Evolutionary conservation across 371 early-diverging fungal genomes (phyloP).

Genomic region (Mucor saturninus): DNA sequence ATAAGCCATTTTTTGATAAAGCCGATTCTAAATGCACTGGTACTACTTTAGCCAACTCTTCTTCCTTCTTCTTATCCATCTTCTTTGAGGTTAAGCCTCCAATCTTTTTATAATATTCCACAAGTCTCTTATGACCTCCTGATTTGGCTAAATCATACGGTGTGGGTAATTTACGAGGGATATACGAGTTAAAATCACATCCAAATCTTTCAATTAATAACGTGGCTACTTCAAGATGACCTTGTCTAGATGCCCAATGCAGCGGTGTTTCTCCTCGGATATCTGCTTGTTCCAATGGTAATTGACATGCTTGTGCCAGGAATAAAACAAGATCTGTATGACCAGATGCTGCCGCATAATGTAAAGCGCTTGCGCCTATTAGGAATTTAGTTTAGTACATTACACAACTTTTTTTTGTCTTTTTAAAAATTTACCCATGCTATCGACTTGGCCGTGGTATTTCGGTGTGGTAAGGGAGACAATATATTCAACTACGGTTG

Average conservation of each 20-base stretch:
- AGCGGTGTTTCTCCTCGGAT: slow-evolving; percentile 42
- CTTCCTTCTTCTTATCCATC: slow-evolving; percentile 50
- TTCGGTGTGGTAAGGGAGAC: slow-evolving; percentile 33
- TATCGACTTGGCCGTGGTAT: slow-evolving; percentile 34
- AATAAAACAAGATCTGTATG: slow-evolving; percentile 47
- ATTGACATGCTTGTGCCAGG: slow-evolving; percentile 38
- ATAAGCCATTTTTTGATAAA: slow-evolving; percentile 46
- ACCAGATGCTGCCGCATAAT: slow-evolving; percentile 53
- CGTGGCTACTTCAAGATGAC: slow-evolving; percentile 45
- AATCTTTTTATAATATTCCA: slow-evolving; percentile 51
- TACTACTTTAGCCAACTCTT: slow-evolving; percentile 33
- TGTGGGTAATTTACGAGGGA: slow-evolving; percentile 45
- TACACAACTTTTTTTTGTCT: slow-evolving; percentile 1
- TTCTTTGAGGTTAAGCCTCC: slow-evolving; percentile 49
- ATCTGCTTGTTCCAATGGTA: slow-evolving; percentile 39
- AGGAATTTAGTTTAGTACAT: not conserved
- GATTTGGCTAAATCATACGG: slow-evolving; percentile 50
- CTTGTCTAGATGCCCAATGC: slow-evolving; percentile 51
- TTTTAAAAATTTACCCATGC: slow-evolving; percentile 30
- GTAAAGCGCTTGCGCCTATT: slow-evolving; percentile 47
- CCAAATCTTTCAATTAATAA: slow-evolving; percentile 48
- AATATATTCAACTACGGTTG: slow-evolving; percentile 44
- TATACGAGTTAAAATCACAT: slow-evolving; percentile 44
- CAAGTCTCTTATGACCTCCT: slow-evolving; percentile 40
- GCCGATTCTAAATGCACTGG: slow-evolving; percentile 44